Conservation (phyloP, 176 grass and related monocot species). For the Zea luxurians region DNA sequence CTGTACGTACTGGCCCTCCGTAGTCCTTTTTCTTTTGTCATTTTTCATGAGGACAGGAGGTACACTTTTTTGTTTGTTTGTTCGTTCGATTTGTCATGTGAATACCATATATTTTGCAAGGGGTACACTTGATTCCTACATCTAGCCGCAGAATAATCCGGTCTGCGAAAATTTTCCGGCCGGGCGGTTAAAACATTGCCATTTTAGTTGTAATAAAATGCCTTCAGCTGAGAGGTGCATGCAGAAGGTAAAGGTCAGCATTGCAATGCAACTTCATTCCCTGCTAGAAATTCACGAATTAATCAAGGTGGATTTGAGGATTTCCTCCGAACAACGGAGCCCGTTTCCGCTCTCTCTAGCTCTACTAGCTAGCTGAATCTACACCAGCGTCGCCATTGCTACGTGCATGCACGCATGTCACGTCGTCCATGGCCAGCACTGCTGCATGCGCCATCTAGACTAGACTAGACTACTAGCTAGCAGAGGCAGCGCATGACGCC, state of each 20-base stretch:
- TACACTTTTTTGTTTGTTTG: background rate
- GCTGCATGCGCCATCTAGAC: too few relatives aligned
- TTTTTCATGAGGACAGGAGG: background rate
- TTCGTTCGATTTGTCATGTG: background rate
- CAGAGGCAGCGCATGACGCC: constrained; percentile 50
- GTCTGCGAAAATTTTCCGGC: background rate
- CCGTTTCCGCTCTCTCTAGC: background rate
- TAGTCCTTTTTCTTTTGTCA: too few relatives aligned
- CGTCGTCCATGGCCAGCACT: too few relatives aligned
- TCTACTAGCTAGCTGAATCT: background rate
- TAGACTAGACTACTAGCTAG: constrained; percentile 11
- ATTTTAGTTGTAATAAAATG: background rate
- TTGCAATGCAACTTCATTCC: background rate
- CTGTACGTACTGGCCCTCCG: too few relatives aligned
- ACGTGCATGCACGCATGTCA: too few relatives aligned
- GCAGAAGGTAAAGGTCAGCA: background rate
- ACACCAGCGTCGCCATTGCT: background rate
- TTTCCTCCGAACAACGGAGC: background rate
- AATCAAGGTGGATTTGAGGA: too few relatives aligned
- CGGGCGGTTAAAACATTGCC: background rate
- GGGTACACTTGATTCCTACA: background rate
- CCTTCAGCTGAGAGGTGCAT: background rate
- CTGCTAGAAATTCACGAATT: background rate
- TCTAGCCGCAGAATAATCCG: background rate
- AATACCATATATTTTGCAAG: too few relatives aligned